phyloP scores from a whole-genome alignment of 1,284 basidiomycete genomes.

The Apiotrichum porosum region DNA sequence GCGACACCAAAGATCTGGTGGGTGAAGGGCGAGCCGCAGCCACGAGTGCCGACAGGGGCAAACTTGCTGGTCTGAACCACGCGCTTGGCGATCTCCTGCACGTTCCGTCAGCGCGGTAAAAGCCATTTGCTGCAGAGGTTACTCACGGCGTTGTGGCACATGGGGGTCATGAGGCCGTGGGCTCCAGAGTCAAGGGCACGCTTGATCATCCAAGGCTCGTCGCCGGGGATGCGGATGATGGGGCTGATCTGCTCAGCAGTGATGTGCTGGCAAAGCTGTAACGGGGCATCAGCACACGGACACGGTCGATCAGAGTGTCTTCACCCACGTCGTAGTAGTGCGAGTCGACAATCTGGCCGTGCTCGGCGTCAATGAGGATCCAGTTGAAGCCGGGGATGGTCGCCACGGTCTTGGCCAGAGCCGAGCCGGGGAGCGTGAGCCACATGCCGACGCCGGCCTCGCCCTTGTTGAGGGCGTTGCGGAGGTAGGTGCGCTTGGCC shows the following conservation, averaged over 20 bases:
- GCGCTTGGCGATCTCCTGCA: conserved; percentile 12
- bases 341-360: conserved; percentile 23
- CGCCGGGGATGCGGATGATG: conserved; percentile 36
- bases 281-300: not conserved
- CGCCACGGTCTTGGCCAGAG: conserved; percentile 15
- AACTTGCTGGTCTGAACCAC: too few relatives aligned
- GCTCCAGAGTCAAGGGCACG: conserved; percentile 42
- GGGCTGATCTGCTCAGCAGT: conserved; percentile 25
- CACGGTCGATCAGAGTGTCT: too few relatives aligned
- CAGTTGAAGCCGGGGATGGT: conserved; percentile 24
- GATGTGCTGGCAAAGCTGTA: conserved; percentile 8
- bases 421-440: conserved; percentile 1
- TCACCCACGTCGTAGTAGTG: conserved; percentile 20
- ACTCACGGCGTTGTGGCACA: conserved; percentile 34
- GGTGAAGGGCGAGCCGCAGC: conserved; percentile 36
- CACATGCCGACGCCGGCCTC: conserved; percentile 5
- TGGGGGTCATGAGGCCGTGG: conserved; percentile 38
- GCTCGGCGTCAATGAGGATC: conserved; percentile 25
- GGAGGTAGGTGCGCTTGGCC: conserved; percentile 12
- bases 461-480: conserved; percentile 9
- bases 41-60: conserved; percentile 31
- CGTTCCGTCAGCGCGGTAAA: too few relatives aligned
- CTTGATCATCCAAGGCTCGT: conserved; percentile 38
- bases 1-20: conserved; percentile 33
- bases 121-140: too few relatives aligned